Conservation (phyloP, 202 grass and related monocot genomes). For the Zizania palustris region DNA sequence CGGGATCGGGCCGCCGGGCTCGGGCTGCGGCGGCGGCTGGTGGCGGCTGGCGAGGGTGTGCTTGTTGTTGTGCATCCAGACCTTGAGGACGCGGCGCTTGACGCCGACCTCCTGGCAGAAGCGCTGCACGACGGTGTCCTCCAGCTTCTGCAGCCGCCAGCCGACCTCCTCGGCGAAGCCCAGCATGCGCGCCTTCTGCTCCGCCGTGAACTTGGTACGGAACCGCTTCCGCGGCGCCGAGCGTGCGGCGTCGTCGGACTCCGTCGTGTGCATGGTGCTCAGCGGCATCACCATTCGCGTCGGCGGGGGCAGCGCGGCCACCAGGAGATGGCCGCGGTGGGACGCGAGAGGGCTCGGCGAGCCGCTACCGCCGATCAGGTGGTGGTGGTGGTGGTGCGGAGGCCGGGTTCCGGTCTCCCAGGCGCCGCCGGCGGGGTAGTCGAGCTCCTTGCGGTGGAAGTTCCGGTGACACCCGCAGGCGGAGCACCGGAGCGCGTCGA, state of each 20-base stretch:
- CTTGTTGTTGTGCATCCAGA: constrained; percentile 99
- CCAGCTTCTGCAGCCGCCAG: constrained; percentile 82
- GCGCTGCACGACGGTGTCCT: constrained; percentile 79
- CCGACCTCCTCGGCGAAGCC: constrained; percentile 83
- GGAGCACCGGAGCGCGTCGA: constrained; percentile 65
- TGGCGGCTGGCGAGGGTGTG: constrained; percentile 72
- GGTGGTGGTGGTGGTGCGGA: not conserved
- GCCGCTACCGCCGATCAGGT: not conserved
- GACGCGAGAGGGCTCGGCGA: constrained; percentile 35
- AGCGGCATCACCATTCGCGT: constrained; percentile 86
- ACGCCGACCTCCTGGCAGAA: constrained; percentile 94
- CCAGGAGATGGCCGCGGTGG: no score
- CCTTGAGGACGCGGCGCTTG: constrained; percentile 82
- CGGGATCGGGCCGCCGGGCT: constrained; percentile 17
- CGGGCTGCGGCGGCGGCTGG: not conserved
- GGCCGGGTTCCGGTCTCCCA: no score
- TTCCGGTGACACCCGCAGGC: constrained; percentile 72
- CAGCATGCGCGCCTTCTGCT: constrained; percentile 94
- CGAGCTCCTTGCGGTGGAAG: constrained; percentile 70
- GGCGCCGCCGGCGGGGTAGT: constrained; percentile 33
- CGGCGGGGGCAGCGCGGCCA: constrained; percentile 33
- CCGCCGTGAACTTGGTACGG: constrained; percentile 88
- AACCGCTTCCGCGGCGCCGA: constrained; percentile 63
- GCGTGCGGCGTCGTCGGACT: constrained; percentile 71
- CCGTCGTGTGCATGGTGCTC: constrained; percentile 76